These are phyloP conservation scores for Pleurotus giganteus DNA, from an alignment of 768 basidiomycete species.

Conservation along the genomic window DNA sequence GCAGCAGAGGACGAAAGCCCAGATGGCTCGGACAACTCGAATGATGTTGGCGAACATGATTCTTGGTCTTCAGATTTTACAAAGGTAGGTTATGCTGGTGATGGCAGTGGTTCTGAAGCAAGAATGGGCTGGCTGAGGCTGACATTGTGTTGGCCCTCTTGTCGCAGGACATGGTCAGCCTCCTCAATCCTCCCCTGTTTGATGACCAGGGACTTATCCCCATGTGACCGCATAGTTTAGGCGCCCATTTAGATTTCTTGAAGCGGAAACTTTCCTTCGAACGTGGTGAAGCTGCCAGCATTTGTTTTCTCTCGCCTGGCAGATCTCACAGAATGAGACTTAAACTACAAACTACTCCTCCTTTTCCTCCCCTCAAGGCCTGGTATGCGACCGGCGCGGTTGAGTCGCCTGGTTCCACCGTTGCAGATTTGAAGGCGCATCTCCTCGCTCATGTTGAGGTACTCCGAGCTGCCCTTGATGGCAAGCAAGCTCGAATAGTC, in stretches of 20 bases:
- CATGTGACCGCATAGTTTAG: background rate
- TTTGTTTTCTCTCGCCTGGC: too few species aligned
- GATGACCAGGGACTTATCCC: too few species aligned
- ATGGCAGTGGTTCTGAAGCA: background rate
- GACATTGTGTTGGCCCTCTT: background rate
- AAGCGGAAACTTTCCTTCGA: too few species aligned
- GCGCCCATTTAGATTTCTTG: background rate
- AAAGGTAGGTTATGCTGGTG: background rate
- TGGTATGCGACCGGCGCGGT: slow-evolving; percentile 39
- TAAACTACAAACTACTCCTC: slow-evolving; percentile 43
- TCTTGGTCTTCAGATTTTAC: background rate
- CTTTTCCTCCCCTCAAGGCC: slow-evolving; percentile 47
- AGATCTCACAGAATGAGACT: slow-evolving; percentile 40
- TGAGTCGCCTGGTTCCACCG: slow-evolving; percentile 26
- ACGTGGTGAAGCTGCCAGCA: too few species aligned
- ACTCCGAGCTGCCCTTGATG: slow-evolving; percentile 21
- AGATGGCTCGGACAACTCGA: background rate
- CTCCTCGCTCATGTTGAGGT: slow-evolving; percentile 32
- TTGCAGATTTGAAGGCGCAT: slow-evolving; percentile 36
- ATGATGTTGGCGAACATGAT: background rate
- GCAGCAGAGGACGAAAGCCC: background rate
- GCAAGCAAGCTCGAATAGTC: slow-evolving; percentile 21
- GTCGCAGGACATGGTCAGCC: background rate
- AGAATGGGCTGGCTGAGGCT: background rate
- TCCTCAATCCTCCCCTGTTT: background rate